Conservation (phyloP, 176 grass and related monocot species). For the sorghum (Sorghum bicolor) region Sorghum_bicolor_NCBIv3 NC_012871.2:61912501-61913000, state of each 20-base stretch:
- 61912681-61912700: not conserved
- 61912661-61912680: slow-evolving; percentile 34
- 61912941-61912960: not conserved
- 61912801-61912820: no score
- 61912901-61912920: not conserved
- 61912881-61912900: not conserved
- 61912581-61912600: slow-evolving; percentile 44
- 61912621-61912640: slow-evolving; percentile 51
- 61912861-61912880: slow-evolving; percentile 7
- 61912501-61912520: slow-evolving; percentile 3
- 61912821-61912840: not conserved
- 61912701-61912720: not conserved
- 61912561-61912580: slow-evolving; percentile 20
- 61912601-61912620: slow-evolving; percentile 52
- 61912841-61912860: slow-evolving; percentile 1
- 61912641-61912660: slow-evolving; percentile 45
- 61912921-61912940: no score
- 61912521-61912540: not conserved
- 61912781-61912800: not conserved
- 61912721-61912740: not conserved
- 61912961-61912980: not conserved
- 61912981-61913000: not conserved
- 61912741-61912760: not conserved
- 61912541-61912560: slow-evolving; percentile 35
- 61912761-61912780: not conserved